phyloP scores from a whole-genome alignment of 2,329 filamentous ascomycete genomes.

The Waltergamsia citrina region DNA sequence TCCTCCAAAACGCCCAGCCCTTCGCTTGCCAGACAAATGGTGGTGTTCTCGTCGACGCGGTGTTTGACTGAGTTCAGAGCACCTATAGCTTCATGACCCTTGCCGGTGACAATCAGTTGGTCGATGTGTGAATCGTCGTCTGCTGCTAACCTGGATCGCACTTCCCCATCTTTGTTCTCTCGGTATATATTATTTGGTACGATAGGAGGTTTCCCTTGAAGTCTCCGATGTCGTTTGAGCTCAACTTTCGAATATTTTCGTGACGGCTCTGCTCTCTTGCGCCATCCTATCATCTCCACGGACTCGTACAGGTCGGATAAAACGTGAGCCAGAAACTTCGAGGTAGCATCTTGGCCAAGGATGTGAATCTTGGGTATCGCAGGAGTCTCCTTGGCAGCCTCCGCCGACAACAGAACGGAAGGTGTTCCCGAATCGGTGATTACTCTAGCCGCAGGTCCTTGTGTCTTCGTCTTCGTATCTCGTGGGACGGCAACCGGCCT shows the following conservation, averaged over 20 bases:
- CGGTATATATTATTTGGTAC: slow-evolving; percentile 11
- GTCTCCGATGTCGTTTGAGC: slow-evolving; percentile 12
- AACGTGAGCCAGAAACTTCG: slow-evolving; percentile 29
- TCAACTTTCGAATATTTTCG: slow-evolving; percentile 20
- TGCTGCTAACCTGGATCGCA: too few relatives aligned
- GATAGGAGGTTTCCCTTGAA: slow-evolving; percentile 8
- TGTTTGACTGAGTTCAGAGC: slow-evolving; percentile 53
- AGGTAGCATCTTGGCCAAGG: slow-evolving; percentile 28
- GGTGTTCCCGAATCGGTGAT: too few relatives aligned
- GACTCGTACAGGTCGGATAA: slow-evolving; percentile 30
- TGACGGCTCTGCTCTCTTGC: slow-evolving; percentile 6
- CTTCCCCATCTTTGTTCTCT: slow-evolving; percentile 9
- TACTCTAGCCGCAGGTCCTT: not conserved
- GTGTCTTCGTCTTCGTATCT: not conserved
- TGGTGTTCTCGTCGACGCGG: slow-evolving; percentile 58
- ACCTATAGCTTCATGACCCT: slow-evolving; percentile 40
- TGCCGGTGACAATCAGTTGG: slow-evolving; percentile 59
- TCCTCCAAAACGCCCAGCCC: slow-evolving; percentile 78
- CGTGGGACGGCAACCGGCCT: too few relatives aligned
- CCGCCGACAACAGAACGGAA: slow-evolving; percentile 22
- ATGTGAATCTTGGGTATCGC: slow-evolving; percentile 29
- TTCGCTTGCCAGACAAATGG: slow-evolving; percentile 69
- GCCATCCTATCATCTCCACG: slow-evolving; percentile 23
- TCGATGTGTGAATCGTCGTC: slow-evolving; percentile 51
- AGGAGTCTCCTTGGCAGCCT: slow-evolving; percentile 17